Percentiles rank a stretch among this genome's conserved stretches.
Conservation (phyloP, 148 eudicot species). For the Persicaria maculosa region DNA sequence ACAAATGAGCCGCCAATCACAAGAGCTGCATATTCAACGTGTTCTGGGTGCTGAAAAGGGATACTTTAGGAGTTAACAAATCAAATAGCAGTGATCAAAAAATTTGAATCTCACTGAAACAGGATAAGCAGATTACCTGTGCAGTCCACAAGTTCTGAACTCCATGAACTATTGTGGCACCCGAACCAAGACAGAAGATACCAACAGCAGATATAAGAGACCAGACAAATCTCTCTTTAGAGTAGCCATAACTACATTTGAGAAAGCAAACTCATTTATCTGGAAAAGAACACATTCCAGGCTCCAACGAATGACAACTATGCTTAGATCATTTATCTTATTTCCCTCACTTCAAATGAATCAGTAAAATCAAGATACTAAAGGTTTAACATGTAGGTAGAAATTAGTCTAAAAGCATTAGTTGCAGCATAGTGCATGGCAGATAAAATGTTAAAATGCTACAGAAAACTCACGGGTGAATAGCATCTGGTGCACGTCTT, state of each 20-base stretch:
- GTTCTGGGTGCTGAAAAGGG: constrained; percentile 60
- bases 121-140: constrained; percentile 35
- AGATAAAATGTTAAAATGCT: too few relatives aligned
- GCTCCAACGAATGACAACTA: too few relatives aligned
- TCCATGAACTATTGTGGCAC: constrained; percentile 94
- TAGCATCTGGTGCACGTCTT: constrained; percentile 94
- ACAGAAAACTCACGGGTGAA: constrained; percentile 59
- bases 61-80: not conserved
- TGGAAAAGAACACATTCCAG: not conserved
- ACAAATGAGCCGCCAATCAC: constrained; percentile 95
- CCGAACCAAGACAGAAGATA: constrained; percentile 94
- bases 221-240: constrained; percentile 99
- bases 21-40: constrained; percentile 84
- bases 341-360: too few relatives aligned
- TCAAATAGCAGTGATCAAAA: constrained; percentile 14
- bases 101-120: not conserved
- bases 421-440: too few relatives aligned
- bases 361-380: too few relatives aligned
- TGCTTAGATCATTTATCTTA: too few relatives aligned
- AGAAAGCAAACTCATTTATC: constrained; percentile 16
- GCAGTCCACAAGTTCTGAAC: constrained; percentile 82
- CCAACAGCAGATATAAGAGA: constrained; percentile 99
- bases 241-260: constrained; percentile 75
- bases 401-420: not conserved
- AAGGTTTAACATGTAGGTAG: not conserved